Conservation (phyloP, 345 rosid genomes). For the Dovyalis caffra region DNA sequence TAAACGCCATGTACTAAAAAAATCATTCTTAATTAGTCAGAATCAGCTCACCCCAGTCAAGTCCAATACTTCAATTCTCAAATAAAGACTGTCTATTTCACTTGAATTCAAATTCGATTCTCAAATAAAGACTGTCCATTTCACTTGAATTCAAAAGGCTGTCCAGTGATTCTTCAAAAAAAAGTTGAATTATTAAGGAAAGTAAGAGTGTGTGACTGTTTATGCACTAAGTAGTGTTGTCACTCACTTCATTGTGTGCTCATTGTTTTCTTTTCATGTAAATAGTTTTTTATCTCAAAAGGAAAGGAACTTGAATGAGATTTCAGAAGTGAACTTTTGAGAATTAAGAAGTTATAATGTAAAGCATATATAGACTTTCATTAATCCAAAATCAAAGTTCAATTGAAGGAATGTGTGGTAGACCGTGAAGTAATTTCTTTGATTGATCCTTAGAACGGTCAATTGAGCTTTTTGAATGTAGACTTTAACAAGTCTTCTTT, state of each 20-base stretch:
- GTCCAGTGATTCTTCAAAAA: background rate
- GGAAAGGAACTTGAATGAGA: background rate
- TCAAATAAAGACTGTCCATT: no score
- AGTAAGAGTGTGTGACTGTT: background rate
- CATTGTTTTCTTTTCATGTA: background rate
- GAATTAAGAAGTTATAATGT: background rate
- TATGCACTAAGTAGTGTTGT: background rate
- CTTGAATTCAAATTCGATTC: no score
- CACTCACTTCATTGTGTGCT: no score
- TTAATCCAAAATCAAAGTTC: constrained; percentile 10
- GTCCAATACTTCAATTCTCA: background rate
- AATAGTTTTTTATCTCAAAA: background rate
- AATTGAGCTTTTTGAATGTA: constrained; percentile 3
- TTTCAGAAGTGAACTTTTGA: no score
- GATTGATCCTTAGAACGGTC: background rate
- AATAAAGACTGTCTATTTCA: constrained; percentile 12
- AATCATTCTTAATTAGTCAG: no score
- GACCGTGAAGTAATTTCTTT: background rate
- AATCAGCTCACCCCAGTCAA: no score
- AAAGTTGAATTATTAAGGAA: background rate
- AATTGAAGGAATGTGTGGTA: background rate
- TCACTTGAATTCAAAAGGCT: constrained; percentile 27
- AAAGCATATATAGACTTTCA: background rate
- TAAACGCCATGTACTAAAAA: constrained; percentile 19
- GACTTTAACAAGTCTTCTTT: constrained; percentile 12